Evolutionary conservation across 2,329 filamentous ascomycete species (phyloP).

Genomic region (Nigrospora oryzae): DNA sequence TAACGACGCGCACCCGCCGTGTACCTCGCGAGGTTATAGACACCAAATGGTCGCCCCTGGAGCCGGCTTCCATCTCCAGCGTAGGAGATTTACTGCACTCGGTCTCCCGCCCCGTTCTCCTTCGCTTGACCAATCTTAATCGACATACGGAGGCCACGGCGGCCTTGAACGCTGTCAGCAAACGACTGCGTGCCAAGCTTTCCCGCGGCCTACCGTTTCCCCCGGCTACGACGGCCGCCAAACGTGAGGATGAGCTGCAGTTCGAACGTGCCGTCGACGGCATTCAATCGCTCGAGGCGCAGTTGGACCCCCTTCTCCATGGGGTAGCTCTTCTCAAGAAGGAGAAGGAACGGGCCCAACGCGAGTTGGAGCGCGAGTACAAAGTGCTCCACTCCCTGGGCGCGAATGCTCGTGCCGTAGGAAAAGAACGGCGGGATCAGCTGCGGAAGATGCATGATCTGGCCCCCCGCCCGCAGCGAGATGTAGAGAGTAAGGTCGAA

Average conservation of each 20-base stretch:
- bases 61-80: constrained; percentile 42
- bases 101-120: constrained; percentile 53
- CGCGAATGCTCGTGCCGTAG: constrained; percentile 46
- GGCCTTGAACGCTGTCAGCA: constrained; percentile 45
- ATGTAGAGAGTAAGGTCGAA: constrained; percentile 3
- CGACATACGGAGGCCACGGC: constrained; percentile 44
- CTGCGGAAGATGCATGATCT: constrained; percentile 41
- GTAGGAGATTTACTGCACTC: constrained; percentile 48
- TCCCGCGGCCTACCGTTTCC: constrained; percentile 59
- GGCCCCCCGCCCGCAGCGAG: constrained; percentile 26
- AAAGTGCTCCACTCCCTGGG: constrained; percentile 40
- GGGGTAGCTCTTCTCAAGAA: constrained; percentile 50
- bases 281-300: constrained; percentile 45
- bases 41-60: constrained; percentile 57
- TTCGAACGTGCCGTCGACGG: constrained; percentile 57
- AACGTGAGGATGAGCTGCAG: constrained; percentile 52
- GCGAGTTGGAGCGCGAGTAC: constrained; percentile 47
- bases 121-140: constrained; percentile 40
- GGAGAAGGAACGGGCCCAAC: constrained; percentile 50
- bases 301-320: constrained; percentile 55
- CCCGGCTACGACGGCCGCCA: constrained; percentile 31
- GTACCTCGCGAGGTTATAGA: constrained; percentile 59
- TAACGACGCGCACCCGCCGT: constrained; percentile 39
- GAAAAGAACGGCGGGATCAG: constrained; percentile 39
- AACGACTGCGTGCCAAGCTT: constrained; percentile 49